Evolutionary conservation across 768 basidiomycete genomes (phyloP).

Genomic region (Suillus cothurnatus): DNA sequence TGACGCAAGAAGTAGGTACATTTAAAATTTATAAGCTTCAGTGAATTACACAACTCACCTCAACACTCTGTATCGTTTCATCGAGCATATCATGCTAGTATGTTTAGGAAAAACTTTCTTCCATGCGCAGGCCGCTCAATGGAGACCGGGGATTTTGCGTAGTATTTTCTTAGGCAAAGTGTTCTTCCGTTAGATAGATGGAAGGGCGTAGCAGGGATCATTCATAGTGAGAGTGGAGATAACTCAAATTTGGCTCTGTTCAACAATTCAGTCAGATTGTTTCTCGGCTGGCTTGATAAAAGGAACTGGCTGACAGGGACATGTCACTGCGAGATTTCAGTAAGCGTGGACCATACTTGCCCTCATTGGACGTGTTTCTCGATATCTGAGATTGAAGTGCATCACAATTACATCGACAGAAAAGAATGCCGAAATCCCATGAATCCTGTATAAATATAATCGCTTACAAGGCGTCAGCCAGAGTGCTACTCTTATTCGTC

Average conservation of each 20-base stretch:
- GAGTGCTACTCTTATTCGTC: not conserved
- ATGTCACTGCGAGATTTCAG: not conserved
- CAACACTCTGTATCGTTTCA: not conserved
- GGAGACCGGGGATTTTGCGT: not conserved
- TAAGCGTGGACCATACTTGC: too few relatives aligned
- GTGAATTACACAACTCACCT: not conserved
- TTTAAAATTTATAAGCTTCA: not conserved
- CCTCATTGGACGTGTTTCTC: too few relatives aligned
- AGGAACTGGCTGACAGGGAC: not conserved
- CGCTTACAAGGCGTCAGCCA: too few relatives aligned
- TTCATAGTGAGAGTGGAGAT: not conserved
- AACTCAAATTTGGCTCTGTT: not conserved
- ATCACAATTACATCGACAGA: too few relatives aligned
- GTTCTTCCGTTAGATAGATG: not conserved
- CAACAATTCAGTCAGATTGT: not conserved
- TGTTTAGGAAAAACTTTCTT: not conserved
- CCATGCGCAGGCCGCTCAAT: not conserved
- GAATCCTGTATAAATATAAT: too few relatives aligned
- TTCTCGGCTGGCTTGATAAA: not conserved
- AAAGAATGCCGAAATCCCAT: too few relatives aligned
- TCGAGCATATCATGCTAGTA: not conserved
- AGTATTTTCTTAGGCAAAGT: not conserved
- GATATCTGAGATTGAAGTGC: too few relatives aligned
- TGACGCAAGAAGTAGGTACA: not conserved
- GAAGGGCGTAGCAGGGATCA: not conserved